phyloP scores from a whole-genome alignment of 148 eudicot species.

The Persicaria tinctoria region DNA sequence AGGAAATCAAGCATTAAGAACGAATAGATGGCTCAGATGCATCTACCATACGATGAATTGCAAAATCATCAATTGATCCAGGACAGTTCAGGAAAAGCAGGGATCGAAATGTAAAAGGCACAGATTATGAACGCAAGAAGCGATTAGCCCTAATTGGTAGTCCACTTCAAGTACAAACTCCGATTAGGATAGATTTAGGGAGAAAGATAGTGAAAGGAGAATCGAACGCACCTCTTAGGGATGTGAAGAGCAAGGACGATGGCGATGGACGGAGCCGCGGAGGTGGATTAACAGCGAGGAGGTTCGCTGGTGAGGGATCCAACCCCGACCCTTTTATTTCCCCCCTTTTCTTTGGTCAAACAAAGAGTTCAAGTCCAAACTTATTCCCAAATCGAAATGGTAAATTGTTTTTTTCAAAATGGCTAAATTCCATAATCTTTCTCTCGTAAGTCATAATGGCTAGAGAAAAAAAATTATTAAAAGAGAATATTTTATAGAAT shows the following conservation, averaged over 20 bases:
- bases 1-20: neutral
- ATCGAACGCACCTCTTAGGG: neutral
- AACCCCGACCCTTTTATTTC: neutral
- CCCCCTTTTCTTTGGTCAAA: neutral
- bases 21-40: neutral
- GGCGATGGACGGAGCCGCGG: neutral
- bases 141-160: conserved; percentile 1
- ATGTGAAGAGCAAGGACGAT: neutral
- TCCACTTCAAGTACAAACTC: neutral
- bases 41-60: neutral
- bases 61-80: neutral
- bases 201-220: conserved; percentile 1
- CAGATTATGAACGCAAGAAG: neutral
- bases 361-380: neutral
- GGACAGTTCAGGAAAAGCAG: neutral
- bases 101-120: neutral
- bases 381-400: no score
- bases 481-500: no score
- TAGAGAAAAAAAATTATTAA: no score
- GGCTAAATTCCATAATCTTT: no score
- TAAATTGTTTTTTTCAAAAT: no score
- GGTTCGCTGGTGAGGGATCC: neutral
- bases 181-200: neutral
- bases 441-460: no score
- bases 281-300: neutral